Conservation (phyloP, 805 yeast genomes). For the Teunomyces aglyptinius region DNA sequence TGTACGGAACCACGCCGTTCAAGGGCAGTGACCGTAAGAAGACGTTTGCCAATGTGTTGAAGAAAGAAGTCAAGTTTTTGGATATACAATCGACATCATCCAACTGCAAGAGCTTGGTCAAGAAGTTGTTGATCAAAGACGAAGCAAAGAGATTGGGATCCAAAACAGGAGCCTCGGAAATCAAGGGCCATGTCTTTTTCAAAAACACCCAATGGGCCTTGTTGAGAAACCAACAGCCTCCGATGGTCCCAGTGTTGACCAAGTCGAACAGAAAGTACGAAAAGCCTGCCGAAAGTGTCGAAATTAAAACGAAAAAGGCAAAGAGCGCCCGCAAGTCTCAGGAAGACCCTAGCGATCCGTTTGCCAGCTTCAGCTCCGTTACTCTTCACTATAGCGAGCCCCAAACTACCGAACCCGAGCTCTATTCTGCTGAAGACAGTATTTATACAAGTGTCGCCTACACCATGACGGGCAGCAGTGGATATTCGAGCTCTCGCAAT, state of each 20-base stretch:
- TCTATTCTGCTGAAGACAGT: slow-evolving; percentile 39
- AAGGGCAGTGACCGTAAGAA: slow-evolving; percentile 86
- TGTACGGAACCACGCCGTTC: slow-evolving; percentile 94
- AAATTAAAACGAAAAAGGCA: slow-evolving; percentile 5
- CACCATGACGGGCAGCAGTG: slow-evolving; percentile 39
- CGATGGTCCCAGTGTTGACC: slow-evolving; percentile 82
- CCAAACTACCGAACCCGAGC: neutral
- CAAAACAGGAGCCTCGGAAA: slow-evolving; percentile 91
- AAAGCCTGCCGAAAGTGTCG: slow-evolving; percentile 13
- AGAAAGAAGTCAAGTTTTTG: slow-evolving; percentile 77
- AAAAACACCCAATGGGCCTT: slow-evolving; percentile 94
- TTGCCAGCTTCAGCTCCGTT: slow-evolving; percentile 80
- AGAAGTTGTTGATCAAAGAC: slow-evolving; percentile 82
- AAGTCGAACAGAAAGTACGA: slow-evolving; percentile 18
- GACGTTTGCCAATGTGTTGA: slow-evolving; percentile 85
- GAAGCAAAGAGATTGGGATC: slow-evolving; percentile 89
- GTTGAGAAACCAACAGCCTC: slow-evolving; percentile 88
- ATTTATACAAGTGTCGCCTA: slow-evolving; percentile 57
- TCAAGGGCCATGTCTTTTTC: slow-evolving; percentile 88
- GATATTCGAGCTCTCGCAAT: slow-evolving; percentile 6
- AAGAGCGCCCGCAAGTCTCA: slow-evolving; percentile 4
- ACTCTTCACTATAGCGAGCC: slow-evolving; percentile 65
- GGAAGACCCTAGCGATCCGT: slow-evolving; percentile 62
- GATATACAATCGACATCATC: slow-evolving; percentile 67
- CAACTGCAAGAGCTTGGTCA: slow-evolving; percentile 73